Evolutionary conservation across 2,329 filamentous ascomycete species (phyloP), one percentile per base, ranked within the genome.

Genomic region (Hymenotorrendiella dingleyae): DNA sequence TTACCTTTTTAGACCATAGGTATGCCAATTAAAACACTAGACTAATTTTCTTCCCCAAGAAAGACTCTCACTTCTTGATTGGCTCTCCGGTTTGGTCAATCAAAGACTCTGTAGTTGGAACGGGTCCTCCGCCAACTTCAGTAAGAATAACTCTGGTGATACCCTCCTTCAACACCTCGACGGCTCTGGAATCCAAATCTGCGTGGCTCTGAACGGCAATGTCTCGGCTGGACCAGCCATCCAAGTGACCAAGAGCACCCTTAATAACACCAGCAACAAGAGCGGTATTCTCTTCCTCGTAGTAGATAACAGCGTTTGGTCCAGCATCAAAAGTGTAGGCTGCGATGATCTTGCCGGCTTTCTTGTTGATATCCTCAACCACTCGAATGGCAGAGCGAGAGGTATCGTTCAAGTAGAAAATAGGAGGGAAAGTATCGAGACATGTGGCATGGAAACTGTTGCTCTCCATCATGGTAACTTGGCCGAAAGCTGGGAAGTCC

Each of bases 271-370:
- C 90, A 0, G 89, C 78, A 3, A 97, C 82, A 3, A 74, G 66
- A 30, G 75, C 73, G 49, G 81, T 75, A 54, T 94, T 78, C 70
- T 90, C 74, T 61, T 90, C 85, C 29, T 90, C 76, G 62, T 94
- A 97, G 72, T 98, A 98, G 38, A 98, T 80, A 38, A 98, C 94
- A 29, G 89, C 89, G 67, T 98, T 98, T 42, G 93, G 93, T 40
- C 93, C 93, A 0, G 93, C 93, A 62, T 98, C 93, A 59, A 97
- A 98, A 0, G 93, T 98, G 66, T 98, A 98, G 3, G 93, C 93
- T 3, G 87, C 89, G 14, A 97, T 76, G 0, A 78, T 82, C 67
- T 80, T 83, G 41, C 87, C 89, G 4, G 85, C 87, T 19, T 76
- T 74, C 41, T 74, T 73, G 62, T 98, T 98, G 68, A 97, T 86